Base-by-base conservation (phyloP, 768 basidiomycete genomes). In the Russula vinacea region DNA sequence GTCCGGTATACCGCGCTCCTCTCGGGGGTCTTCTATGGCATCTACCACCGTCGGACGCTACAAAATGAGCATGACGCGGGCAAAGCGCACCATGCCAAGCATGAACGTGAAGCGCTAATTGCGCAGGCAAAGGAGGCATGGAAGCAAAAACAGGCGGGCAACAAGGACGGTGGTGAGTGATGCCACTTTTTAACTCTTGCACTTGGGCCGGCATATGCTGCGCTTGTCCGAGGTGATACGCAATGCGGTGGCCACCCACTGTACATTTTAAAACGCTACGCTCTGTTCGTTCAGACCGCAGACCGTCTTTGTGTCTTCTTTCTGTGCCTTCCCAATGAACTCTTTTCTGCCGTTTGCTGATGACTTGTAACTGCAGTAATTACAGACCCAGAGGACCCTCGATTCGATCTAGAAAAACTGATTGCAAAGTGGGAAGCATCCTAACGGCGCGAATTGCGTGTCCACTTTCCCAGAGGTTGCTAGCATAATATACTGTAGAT, bases 351-450 rank as follows among this genome's bases (percentile, higher is more conserved):
- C 37, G 17, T 47, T 14, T 49, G 19, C 62, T 57, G 17, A 64
- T 56, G 54, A 13, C n/a, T 26, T 49, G 56, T 61, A 40, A 55
- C 53, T 55, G 10, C 76, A 95, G 94, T 96, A 69, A 80, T 97
- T 68, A 89, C 93, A 68, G 86, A 99, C 81, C 92, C 94, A 47
- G 96, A 98, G 70, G 88, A 98, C 77, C 93, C 96, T 58, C 86
- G 84, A 68, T 99, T 98, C 77, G 94, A 98, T 81, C 81, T 98
- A 74, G 96, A 98, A 82, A 93, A 93, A 77, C 78, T 97, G 65
- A 72, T 92, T 74, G 80, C 81, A 50, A 84, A 86, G 73, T 87
- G 85, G 82, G 90, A 91, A 76, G 84, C 81, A 73, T 84, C 84
- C 70, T 83, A 78, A 62, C 62, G 37, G 32, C 58, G 59, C 54